Evolutionary conservation across 139 green algal species (phyloP).

Genomic region (Zygnema circumcarinatum): DNA sequence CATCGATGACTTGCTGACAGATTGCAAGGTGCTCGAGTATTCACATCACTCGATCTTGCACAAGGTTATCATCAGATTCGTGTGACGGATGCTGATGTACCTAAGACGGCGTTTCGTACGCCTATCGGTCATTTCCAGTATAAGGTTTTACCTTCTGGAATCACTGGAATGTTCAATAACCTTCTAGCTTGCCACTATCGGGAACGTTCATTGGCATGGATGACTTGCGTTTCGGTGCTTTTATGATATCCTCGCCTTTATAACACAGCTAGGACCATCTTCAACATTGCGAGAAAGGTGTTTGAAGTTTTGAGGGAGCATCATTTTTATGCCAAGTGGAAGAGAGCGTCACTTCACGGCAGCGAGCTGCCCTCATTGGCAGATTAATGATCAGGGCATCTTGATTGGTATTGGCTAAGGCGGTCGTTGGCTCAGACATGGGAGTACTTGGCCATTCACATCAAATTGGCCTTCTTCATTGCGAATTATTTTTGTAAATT

Average conservation of each 20-base stretch:
- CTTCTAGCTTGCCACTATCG: conserved; percentile 63
- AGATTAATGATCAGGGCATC: conserved; percentile 58
- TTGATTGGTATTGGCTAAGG: conserved; percentile 45
- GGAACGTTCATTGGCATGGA: conserved; percentile 62
- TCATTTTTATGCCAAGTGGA: conserved; percentile 60
- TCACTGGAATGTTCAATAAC: conserved; percentile 44
- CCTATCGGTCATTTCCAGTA: conserved; percentile 35
- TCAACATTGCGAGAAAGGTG: conserved; percentile 28
- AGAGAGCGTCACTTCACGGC: conserved; percentile 64
- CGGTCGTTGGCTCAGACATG: conserved; percentile 4
- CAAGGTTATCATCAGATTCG: conserved; percentile 54
- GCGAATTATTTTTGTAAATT: conserved; percentile 66
- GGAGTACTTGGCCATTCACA: not conserved
- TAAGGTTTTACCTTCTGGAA: conserved; percentile 43
- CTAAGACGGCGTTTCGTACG: conserved; percentile 51
- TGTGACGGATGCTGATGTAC: conserved; percentile 35
- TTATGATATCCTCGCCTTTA: conserved; percentile 62
- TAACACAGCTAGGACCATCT: not conserved
- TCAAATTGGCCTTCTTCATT: conserved; percentile 13
- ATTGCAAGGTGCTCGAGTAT: conserved; percentile 9
- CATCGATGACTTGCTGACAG: conserved; percentile 36
- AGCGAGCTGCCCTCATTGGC: conserved; percentile 60
- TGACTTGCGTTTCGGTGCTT: conserved; percentile 66
- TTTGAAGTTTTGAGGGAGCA: conserved; percentile 58
- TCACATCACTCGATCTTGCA: conserved; percentile 32